Evolutionary conservation across 2,329 filamentous ascomycete genomes (phyloP).

Genomic region (Aspergillus sp.): DNA sequence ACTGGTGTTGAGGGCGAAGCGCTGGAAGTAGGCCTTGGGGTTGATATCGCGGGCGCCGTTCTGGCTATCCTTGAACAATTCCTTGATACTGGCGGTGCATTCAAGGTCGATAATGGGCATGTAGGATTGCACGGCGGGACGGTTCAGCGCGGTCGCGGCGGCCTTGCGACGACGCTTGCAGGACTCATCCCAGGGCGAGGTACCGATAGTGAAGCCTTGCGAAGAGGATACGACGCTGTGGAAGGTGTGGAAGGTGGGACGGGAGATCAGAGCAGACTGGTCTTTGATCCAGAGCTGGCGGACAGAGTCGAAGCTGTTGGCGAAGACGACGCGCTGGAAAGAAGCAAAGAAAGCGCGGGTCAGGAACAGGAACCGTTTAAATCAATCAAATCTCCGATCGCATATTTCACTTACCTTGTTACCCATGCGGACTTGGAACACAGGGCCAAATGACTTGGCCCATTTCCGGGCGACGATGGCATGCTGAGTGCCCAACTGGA

Average conservation of each 20-base stretch:
- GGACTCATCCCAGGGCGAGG: slow-evolving; percentile 80
- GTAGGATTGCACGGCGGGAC: slow-evolving; percentile 74
- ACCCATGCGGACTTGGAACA: slow-evolving; percentile 69
- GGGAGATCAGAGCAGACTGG: slow-evolving; percentile 74
- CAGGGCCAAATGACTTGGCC: slow-evolving; percentile 63
- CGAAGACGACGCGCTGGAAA: slow-evolving; percentile 68
- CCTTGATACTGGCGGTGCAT: slow-evolving; percentile 69
- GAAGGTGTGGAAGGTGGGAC: slow-evolving; percentile 78
- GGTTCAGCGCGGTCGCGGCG: slow-evolving; percentile 75
- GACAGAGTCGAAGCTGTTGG: slow-evolving; percentile 75
- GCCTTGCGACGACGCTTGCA: slow-evolving; percentile 77
- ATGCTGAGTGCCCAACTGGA: slow-evolving; percentile 62
- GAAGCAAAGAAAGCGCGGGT: not conserved
- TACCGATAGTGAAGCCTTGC: slow-evolving; percentile 80
- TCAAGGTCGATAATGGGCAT: slow-evolving; percentile 83
- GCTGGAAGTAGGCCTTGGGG: slow-evolving; percentile 71
- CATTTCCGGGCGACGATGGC: slow-evolving; percentile 58
- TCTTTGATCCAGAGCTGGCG: slow-evolving; percentile 74
- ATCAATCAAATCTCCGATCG: not conserved
- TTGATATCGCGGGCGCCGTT: slow-evolving; percentile 67
- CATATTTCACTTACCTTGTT: slow-evolving; percentile 55
- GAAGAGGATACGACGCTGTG: slow-evolving; percentile 76
- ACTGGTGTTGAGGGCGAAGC: slow-evolving; percentile 75
- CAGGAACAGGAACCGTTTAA: not conserved
- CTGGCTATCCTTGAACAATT: slow-evolving; percentile 66